Evolutionary conservation across 805 yeast genomes (phyloP), one percentile per base, ranked within the genome.

Genomic region (Candida morakotiae): DNA sequence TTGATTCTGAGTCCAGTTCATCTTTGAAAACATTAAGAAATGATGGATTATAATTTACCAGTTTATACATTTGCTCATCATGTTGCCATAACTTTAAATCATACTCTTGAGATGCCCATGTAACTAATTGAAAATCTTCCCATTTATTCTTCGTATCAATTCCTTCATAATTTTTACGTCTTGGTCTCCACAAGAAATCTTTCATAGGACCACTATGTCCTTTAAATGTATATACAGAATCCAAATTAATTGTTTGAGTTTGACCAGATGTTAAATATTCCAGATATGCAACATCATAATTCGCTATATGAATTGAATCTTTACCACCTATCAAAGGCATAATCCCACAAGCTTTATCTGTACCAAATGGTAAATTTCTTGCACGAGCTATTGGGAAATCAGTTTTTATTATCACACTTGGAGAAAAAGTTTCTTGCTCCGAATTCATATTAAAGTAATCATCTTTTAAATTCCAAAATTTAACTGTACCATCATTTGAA

Each of bases 301-400:
- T 69, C n/a, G 78, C 71, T 5, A 82, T 61, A 47, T 71, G 76
- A 4, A 81, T 64, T 1, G 80, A 64, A 54, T 83, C 80, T 14
- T 75, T 71, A 3, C 97, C 97, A 0, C 96, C 96, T 34, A 95
- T 64, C 40, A 85, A 69, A 0, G 98, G 98, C 85, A 88, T 83
- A 2, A 93, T 77, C 5, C 93, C 87, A 53, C 91, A 85, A 1
- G 94, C 83, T 30, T 53, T 52, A 30, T 67, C 73, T 23, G 73
- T 70, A 1, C 98, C 98, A 64, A 87, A 87, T 0, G 98, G 98
- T 25, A 89, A 66, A 40, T 82, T 80, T 32, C 98, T 64, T 0
- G 97, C 95, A 44, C 95, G 71, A 64, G 94, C 80, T 2, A 93
- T 86, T 0, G 98, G 97, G 55, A 82, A 91, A 28, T 75, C 83